These are phyloP conservation scores for Umbellularia californica DNA, from an alignment of 164 flowering plant species.

Conservation along the genomic window DNA sequence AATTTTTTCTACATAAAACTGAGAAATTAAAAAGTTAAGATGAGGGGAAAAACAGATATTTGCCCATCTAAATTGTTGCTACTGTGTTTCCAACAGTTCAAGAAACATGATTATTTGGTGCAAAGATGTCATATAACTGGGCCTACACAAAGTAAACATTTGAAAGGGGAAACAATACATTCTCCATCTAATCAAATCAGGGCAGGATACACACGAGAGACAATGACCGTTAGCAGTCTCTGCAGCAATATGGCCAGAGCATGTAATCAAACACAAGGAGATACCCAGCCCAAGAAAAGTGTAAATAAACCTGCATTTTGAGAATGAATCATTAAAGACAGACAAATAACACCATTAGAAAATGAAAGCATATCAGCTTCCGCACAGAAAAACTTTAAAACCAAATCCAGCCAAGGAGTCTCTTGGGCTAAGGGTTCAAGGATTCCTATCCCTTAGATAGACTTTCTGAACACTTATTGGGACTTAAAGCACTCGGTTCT, in stretches of 20 bases:
- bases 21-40: background rate
- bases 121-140: background rate
- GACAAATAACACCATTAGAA: background rate
- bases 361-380: background rate
- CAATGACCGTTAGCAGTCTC: constrained; percentile 79
- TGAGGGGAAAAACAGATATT: background rate
- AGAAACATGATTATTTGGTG: background rate
- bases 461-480: too few relatives aligned
- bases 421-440: background rate
- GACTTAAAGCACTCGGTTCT: too few relatives aligned
- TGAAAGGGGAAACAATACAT: background rate
- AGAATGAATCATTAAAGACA: background rate
- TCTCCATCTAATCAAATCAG: background rate
- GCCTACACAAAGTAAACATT: background rate
- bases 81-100: background rate
- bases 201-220: constrained; percentile 73
- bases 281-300: constrained; percentile 67
- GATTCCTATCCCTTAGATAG: too few relatives aligned
- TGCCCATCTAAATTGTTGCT: background rate
- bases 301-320: constrained; percentile 66
- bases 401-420: background rate
- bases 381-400: background rate
- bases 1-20: background rate
- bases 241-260: constrained; percentile 87
- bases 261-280: constrained; percentile 54